These are phyloP conservation scores for Sporodiniella umbellata DNA, from an alignment of 371 early-diverging fungal species.

Conservation along the genomic window DNA sequence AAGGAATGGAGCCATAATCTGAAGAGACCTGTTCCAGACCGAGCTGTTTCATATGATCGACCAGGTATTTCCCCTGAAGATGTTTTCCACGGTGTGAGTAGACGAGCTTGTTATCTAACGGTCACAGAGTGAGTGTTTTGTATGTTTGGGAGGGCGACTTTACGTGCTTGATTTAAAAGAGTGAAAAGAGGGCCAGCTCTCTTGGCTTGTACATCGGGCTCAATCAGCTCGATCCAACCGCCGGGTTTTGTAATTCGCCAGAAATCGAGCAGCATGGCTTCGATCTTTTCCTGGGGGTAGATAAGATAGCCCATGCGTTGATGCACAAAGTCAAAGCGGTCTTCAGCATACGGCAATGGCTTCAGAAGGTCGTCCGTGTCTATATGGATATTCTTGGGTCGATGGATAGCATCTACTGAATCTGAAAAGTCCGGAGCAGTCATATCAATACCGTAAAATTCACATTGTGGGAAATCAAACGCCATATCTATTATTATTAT, in stretches of 20 bases:
- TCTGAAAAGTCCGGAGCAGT: constrained; percentile 1
- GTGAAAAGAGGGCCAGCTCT: constrained; percentile 13
- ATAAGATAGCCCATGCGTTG: constrained; percentile 29
- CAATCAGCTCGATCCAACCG: constrained; percentile 36
- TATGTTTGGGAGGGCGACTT: background rate
- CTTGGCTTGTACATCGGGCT: constrained; percentile 13
- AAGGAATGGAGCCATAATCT: constrained; percentile 36
- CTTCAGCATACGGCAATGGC: constrained; percentile 8
- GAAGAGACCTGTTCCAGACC: constrained; percentile 22
- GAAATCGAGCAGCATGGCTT: constrained; percentile 17
- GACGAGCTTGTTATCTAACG: background rate
- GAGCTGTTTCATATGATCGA: constrained; percentile 13
- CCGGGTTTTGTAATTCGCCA: constrained; percentile 29
- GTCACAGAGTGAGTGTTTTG: background rate
- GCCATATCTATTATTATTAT: constrained; percentile 18
- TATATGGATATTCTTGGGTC: constrained; percentile 24
- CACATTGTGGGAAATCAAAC: constrained; percentile 27
- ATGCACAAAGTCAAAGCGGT: constrained; percentile 31
- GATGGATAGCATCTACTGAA: background rate
- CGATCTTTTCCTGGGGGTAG: constrained; percentile 20
- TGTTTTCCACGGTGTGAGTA: background rate
- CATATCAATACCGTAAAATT: constrained; percentile 27
- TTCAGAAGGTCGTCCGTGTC: constrained; percentile 15
- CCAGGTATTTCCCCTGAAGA: constrained; percentile 17
- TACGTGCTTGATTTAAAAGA: constrained; percentile 4